phyloP scores from a whole-genome alignment of 2,329 filamentous ascomycete species.

The Plenodomus tracheiphilus region DNA sequence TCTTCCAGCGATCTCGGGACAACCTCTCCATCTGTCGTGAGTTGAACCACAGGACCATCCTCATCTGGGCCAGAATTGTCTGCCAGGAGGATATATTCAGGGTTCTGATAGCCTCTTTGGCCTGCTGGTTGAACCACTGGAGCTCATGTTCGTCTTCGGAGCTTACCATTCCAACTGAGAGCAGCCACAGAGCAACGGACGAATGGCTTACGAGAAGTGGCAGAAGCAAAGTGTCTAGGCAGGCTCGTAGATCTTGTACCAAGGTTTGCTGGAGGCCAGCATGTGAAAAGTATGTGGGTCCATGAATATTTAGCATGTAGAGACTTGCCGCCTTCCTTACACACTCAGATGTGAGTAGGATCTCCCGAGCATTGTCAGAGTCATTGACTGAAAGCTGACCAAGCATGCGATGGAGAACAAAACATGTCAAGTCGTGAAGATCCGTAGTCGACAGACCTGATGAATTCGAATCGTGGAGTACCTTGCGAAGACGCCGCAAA shows the following conservation, averaged over 20 bases:
- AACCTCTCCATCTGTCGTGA: conserved; percentile 1
- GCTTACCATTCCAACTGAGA: conserved; percentile 18
- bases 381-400: conserved; percentile 14
- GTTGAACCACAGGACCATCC: conserved; percentile 16
- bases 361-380: conserved; percentile 1
- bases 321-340: conserved; percentile 54
- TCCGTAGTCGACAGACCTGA: conserved; percentile 45
- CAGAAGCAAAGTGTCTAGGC: conserved; percentile 60
- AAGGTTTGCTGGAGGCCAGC: conserved; percentile 24
- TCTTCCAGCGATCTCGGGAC: conserved; percentile 14
- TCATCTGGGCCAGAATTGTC: background rate
- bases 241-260: conserved; percentile 10
- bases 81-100: conserved; percentile 10
- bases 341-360: conserved; percentile 14
- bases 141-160: conserved; percentile 9
- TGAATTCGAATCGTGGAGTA: conserved; percentile 46
- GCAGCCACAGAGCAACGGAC: conserved; percentile 19
- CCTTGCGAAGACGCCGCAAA: conserved; percentile 49
- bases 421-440: conserved; percentile 61
- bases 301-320: conserved; percentile 59
- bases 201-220: conserved; percentile 19
- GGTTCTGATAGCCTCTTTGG: background rate
- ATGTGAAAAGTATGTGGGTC: conserved; percentile 61
- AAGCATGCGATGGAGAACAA: conserved; percentile 57
- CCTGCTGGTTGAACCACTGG: conserved; percentile 16